These are phyloP conservation scores for Hortaea sp. DNA, from an alignment of 2,329 filamentous ascomycete genomes.

Conservation along the genomic window DNA sequence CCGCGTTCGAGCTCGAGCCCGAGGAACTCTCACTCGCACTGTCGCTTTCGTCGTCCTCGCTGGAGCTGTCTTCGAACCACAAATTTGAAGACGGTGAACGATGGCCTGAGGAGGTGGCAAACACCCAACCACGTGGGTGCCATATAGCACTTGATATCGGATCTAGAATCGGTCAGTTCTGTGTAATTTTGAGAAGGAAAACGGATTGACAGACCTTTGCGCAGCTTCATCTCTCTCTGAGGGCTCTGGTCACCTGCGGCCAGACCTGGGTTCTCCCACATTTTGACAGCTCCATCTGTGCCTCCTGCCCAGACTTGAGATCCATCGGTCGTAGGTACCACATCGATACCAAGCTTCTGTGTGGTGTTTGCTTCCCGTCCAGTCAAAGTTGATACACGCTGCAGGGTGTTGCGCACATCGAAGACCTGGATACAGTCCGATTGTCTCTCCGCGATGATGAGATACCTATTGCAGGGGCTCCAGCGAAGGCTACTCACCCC, in stretches of 20 bases:
- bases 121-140: conserved; percentile 37
- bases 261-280: conserved; percentile 39
- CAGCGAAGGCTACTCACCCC: conserved; percentile 49
- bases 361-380: conserved; percentile 38
- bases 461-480: conserved; percentile 48
- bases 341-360: conserved; percentile 47
- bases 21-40: neutral
- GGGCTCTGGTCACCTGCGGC: conserved; percentile 32
- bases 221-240: conserved; percentile 33
- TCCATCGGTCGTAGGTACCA: conserved; percentile 30
- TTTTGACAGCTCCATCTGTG: conserved; percentile 39
- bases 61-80: neutral
- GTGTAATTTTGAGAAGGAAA: neutral
- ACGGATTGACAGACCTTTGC: conserved; percentile 25
- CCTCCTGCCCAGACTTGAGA: conserved; percentile 52
- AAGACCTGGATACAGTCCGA: conserved; percentile 48
- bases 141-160: conserved; percentile 35
- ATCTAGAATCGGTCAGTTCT: conserved; percentile 20
- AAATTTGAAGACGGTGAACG: neutral
- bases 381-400: conserved; percentile 40
- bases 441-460: conserved; percentile 48
- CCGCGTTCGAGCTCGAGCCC: neutral
- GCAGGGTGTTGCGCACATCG: conserved; percentile 47
- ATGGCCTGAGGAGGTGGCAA: conserved; percentile 41
- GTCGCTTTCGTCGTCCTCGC: neutral